Evolutionary conservation across 345 rosid species (phyloP).

Genomic region (Excoecaria agallocha): DNA sequence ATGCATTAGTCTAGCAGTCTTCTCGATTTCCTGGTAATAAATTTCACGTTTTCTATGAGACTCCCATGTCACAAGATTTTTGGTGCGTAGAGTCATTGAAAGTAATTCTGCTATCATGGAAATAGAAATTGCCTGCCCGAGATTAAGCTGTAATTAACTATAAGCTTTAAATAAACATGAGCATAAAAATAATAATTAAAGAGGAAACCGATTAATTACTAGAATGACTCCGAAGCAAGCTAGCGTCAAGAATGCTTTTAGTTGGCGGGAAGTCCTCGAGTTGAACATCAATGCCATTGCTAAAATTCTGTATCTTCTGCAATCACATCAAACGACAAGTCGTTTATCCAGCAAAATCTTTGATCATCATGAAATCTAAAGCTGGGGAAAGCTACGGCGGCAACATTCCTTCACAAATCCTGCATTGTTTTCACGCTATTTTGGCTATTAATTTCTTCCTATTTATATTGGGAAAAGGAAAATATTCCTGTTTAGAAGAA

Average conservation of each 20-base stretch:
- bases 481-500: no score
- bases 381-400: no score
- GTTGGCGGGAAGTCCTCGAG: conserved; percentile 10
- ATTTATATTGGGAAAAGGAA: no score
- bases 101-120: conserved; percentile 18
- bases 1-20: conserved; percentile 28
- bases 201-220: conserved; percentile 3
- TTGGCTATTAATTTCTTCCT: no score
- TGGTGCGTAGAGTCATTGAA: conserved; percentile 16
- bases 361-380: no score
- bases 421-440: no score
- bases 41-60: conserved; percentile 3
- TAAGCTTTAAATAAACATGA: background rate
- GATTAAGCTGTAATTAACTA: background rate
- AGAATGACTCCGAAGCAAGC: conserved; percentile 23
- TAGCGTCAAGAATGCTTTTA: conserved; percentile 21
- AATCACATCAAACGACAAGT: no score
- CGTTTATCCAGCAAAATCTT: no score
- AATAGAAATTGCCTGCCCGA: conserved; percentile 27
- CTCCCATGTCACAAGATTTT: conserved; percentile 5
- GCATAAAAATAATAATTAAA: background rate
- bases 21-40: conserved; percentile 20
- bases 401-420: no score
- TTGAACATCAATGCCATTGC: conserved; percentile 27
- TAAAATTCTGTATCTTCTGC: background rate